These are phyloP conservation scores for Fraxinus cuspidata DNA, from an alignment of 257 asterid species.

Conservation along the genomic window DNA sequence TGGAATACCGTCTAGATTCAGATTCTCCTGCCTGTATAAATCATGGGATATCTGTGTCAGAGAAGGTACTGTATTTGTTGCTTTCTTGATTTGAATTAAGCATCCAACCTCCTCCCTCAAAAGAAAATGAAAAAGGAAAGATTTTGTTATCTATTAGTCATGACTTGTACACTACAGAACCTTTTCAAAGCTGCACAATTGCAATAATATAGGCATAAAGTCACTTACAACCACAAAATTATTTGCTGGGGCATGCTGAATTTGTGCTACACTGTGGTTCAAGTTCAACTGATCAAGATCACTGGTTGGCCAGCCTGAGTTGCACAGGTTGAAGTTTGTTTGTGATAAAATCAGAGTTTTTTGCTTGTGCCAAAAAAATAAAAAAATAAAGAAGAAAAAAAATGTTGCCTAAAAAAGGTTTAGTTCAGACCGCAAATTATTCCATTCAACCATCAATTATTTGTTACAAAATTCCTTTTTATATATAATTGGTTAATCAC, in stretches of 20 bases:
- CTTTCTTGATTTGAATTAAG: background rate
- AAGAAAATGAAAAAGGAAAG: background rate
- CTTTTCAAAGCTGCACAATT: background rate
- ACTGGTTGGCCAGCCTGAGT: background rate
- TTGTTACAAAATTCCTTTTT: background rate
- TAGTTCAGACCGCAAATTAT: background rate
- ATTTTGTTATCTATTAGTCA: background rate
- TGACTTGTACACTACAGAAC: background rate
- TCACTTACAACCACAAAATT: background rate
- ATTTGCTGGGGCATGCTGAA: background rate
- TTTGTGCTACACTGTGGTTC: background rate
- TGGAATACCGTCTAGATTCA: conserved; percentile 80
- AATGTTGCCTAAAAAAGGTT: background rate
- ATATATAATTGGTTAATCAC: background rate
- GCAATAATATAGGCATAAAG: background rate
- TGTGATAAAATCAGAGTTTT: background rate
- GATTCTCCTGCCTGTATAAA: conserved; percentile 84
- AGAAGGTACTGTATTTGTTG: conserved; percentile 54
- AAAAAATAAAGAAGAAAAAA: background rate
- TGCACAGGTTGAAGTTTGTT: background rate
- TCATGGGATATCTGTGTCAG: conserved; percentile 47
- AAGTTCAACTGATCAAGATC: background rate
- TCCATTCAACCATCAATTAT: background rate
- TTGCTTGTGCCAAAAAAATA: background rate
- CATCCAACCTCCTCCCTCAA: background rate